A percentile compares a stretch with the other conserved stretches of the same genome.
Conservation (phyloP, 1,139 yeast species). For the Hyphopichia pseudoburtonii region DNA sequence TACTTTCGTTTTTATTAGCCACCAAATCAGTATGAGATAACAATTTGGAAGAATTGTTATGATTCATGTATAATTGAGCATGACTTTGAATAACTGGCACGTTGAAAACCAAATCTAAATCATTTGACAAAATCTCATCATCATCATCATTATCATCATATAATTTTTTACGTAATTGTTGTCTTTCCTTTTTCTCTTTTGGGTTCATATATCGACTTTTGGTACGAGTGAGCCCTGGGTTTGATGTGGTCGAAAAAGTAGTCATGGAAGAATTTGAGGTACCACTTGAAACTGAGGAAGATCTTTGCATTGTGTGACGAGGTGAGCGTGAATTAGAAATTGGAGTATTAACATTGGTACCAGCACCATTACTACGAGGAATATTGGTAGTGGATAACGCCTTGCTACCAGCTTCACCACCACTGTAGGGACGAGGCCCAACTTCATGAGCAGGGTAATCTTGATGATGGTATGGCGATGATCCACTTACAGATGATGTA, state of each 20-base stretch:
- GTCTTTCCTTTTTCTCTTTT: conserved; percentile 40
- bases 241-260: conserved; percentile 4
- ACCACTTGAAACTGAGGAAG: conserved; percentile 1
- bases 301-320: background rate
- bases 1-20: conserved; percentile 21
- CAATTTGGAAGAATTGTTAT: conserved; percentile 11
- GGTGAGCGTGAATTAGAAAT: background rate
- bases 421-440: too few relatives aligned
- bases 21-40: conserved; percentile 30
- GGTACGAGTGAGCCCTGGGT: conserved; percentile 27
- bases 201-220: conserved; percentile 38
- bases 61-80: conserved; percentile 31
- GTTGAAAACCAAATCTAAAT: conserved; percentile 43
- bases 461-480: too few relatives aligned
- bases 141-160: conserved; percentile 48
- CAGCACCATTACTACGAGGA: background rate
- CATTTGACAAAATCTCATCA: conserved; percentile 40
- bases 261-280: too few relatives aligned
- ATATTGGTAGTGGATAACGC: conserved; percentile 7
- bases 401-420: too few relatives aligned
- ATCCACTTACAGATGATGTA: too few relatives aligned
- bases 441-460: too few relatives aligned
- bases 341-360: too few relatives aligned
- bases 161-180: conserved; percentile 38
- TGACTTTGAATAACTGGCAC: conserved; percentile 45